Evolutionary conservation across 306 rosid species (phyloP).

Genomic region (Abrus precatorius): DNA sequence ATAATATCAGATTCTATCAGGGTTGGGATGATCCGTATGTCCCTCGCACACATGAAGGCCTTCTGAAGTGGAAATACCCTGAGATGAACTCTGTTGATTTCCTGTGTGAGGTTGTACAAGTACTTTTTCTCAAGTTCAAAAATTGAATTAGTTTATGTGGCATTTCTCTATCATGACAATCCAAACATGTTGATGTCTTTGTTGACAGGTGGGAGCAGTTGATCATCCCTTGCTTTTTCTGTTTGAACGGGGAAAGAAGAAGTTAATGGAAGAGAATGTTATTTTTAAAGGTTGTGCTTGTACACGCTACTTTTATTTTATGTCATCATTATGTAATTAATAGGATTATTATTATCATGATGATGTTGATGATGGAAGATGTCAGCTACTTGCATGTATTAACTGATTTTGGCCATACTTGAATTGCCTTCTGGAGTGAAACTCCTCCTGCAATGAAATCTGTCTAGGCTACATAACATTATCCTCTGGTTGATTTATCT

Average conservation of each 20-base stretch:
- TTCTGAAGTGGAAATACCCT: slow-evolving; percentile 94
- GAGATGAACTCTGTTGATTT: slow-evolving; percentile 96
- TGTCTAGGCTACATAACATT: not conserved
- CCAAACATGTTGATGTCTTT: slow-evolving; percentile 30
- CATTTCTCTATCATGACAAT: slow-evolving; percentile 35
- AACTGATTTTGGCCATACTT: not conserved
- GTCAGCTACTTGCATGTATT: slow-evolving; percentile 10
- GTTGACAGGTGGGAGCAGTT: slow-evolving; percentile 66
- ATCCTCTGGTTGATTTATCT: slow-evolving; percentile 19
- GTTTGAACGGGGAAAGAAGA: slow-evolving; percentile 87
- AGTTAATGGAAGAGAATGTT: slow-evolving; percentile 82
- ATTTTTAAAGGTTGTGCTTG: slow-evolving; percentile 69
- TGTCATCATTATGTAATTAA: slow-evolving; percentile 7
- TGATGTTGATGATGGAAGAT: not conserved
- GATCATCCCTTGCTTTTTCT: slow-evolving; percentile 71
- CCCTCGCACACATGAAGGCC: slow-evolving; percentile 99
- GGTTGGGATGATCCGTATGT: slow-evolving; percentile 99
- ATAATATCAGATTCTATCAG: slow-evolving; percentile 54
- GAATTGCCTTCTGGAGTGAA: slow-evolving; percentile 16
- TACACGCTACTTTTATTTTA: slow-evolving; percentile 11
- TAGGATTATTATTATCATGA: not conserved
- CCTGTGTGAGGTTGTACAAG: slow-evolving; percentile 78
- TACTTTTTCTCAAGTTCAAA: slow-evolving; percentile 39
- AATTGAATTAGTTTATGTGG: slow-evolving; percentile 37
- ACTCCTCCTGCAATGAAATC: not conserved